Evolutionary conservation across 2,329 filamentous ascomycete genomes (phyloP).

Genomic region (Fusarium euwallaceae): DNA sequence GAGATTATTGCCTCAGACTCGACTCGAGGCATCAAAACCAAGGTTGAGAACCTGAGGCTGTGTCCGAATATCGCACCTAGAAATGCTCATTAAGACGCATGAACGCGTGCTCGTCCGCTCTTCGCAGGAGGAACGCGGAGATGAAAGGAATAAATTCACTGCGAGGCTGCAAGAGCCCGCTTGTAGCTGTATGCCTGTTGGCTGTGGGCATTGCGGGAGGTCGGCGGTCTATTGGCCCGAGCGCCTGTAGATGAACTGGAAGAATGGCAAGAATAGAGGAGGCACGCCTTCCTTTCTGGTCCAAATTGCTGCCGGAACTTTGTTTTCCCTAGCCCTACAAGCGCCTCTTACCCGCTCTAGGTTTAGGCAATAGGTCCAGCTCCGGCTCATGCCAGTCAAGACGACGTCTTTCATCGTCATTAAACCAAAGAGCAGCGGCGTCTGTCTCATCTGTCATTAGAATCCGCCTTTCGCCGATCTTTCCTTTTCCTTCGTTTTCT

Average conservation of each 20-base stretch:
- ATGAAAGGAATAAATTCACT: conserved; percentile 27
- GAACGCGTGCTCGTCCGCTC: conserved; percentile 5
- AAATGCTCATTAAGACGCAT: conserved; percentile 13
- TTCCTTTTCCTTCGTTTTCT: not conserved
- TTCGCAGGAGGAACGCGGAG: conserved; percentile 6
- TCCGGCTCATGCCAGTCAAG: not conserved
- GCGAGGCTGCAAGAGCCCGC: conserved; percentile 33
- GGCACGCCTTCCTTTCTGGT: not conserved
- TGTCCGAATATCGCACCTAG: conserved; percentile 5
- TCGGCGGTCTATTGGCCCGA: conserved; percentile 39
- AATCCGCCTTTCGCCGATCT: not conserved
- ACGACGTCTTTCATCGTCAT: not conserved
- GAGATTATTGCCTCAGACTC: not conserved
- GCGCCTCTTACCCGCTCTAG: not conserved
- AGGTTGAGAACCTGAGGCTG: not conserved
- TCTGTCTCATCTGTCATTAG: not conserved
- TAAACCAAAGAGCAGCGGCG: not conserved
- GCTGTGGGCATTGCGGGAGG: conserved; percentile 30
- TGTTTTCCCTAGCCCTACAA: not conserved
- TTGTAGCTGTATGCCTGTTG: conserved; percentile 18
- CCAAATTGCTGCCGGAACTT: not conserved
- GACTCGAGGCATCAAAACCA: not conserved
- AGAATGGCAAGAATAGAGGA: conserved; percentile 7
- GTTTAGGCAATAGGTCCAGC: not conserved
- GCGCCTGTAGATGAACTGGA: conserved; percentile 21